Base-by-base conservation (phyloP, 768 basidiomycete species). In the Podaxis sp. region DNA sequence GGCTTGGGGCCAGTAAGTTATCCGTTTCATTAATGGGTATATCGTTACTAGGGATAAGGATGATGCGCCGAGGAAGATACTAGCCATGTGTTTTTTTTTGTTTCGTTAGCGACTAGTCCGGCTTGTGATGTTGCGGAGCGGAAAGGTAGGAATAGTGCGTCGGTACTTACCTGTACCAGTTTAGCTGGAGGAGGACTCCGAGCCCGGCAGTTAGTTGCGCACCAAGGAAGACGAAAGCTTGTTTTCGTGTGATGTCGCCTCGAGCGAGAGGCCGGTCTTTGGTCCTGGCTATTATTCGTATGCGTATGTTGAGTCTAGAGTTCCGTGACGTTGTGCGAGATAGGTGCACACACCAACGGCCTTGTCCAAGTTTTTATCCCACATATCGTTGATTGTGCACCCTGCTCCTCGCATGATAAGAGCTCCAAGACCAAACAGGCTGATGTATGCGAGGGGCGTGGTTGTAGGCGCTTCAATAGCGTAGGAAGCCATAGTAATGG, bases 311-410 rank as follows among this genome's bases (percentile, higher is more conserved):
- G 49, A 50, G 24, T 50, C 22, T 12, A 26, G n/a, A n/a, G 41
- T 44, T 44, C 7, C 20, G 49, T 50, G 49, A 15, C 24, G 12
- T 24, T 22, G 49, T 11, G 49, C 4, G n/a, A 11, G 20, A 28
- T 3, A 33, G 30, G 36, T 41, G 52, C 63, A 69, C 82, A 66
- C 70, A 95, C 96, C 95, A 54, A 99, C 97, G 41, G 89, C 87
- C 71, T 87, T 88, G 80, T 99, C 97, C 50, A 97, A 84, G 64
- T 93, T 87, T 66, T 82, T 83, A 75, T 99, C 97, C 96, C 97
- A 99, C 87, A 99, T 88, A 72, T 99, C 97, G 73, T 99, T 99
- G 68, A 99, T 96, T 2, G 94, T 98, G 75, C 97, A 99, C 2
- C 97, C 97, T 22, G 97, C 97, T 4, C 96, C 94, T 20, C 97